These are phyloP conservation scores for Ustilago crameri DNA, from an alignment of 1,284 basidiomycete genomes.

Conservation along the genomic window DNA sequence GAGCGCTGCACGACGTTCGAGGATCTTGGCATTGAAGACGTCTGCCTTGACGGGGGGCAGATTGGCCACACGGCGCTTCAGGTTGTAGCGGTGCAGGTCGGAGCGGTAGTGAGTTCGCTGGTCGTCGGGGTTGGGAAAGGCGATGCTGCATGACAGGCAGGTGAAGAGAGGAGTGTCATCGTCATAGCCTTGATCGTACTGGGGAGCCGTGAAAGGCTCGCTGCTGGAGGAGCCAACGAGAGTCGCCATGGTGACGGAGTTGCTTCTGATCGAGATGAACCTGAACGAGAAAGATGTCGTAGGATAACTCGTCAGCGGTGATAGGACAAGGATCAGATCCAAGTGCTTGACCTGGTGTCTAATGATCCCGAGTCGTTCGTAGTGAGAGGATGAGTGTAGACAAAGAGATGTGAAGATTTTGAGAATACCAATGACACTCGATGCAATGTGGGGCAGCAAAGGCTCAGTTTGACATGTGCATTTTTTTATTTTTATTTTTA, in stretches of 20 bases:
- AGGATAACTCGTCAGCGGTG: too few relatives aligned
- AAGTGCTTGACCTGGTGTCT: too few relatives aligned
- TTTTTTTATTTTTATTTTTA: too few relatives aligned
- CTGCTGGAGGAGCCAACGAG: conserved; percentile 28
- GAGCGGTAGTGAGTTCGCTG: conserved; percentile 92
- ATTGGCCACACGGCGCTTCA: conserved; percentile 92
- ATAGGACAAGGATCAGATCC: too few relatives aligned
- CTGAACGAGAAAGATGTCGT: neutral
- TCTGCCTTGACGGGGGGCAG: conserved; percentile 84
- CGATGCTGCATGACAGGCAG: conserved; percentile 91
- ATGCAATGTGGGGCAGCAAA: conserved; percentile 12
- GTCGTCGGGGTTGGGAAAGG: conserved; percentile 83
- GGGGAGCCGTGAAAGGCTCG: conserved; percentile 28
- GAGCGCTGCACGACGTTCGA: conserved; percentile 64
- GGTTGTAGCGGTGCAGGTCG: conserved; percentile 97
- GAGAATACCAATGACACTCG: too few relatives aligned
- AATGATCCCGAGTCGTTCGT: too few relatives aligned
- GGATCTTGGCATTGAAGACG: conserved; percentile 90
- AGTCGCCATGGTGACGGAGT: conserved; percentile 34
- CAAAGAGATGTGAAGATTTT: too few relatives aligned
- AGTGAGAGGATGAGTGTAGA: neutral
- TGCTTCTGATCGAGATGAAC: neutral
- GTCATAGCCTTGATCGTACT: conserved; percentile 39
- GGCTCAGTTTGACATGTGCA: conserved; percentile 18
- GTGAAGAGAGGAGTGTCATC: conserved; percentile 71